Evolutionary conservation across 768 basidiomycete genomes (phyloP).

Genomic region (Russula earlei): DNA sequence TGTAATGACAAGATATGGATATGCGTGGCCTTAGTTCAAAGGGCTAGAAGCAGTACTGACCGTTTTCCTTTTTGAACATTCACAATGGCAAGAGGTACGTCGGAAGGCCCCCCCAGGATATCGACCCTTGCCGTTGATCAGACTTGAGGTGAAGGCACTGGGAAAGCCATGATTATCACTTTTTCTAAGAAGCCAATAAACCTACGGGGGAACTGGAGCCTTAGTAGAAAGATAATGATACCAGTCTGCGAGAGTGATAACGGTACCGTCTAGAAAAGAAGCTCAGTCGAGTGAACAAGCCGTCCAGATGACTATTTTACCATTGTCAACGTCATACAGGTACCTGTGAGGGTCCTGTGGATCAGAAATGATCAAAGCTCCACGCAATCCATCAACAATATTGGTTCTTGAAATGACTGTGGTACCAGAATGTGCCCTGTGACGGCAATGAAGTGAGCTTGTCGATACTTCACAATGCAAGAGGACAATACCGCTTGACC

Average conservation of each 20-base stretch:
- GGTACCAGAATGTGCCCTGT: constrained; percentile 26
- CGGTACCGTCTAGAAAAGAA: constrained; percentile 27
- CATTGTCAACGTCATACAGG: constrained; percentile 35
- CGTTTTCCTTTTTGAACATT: constrained; percentile 30
- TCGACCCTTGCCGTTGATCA: constrained; percentile 48
- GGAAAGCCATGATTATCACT: background rate
- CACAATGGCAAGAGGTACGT: constrained; percentile 35
- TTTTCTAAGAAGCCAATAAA: background rate
- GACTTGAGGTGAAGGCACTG: constrained; percentile 30
- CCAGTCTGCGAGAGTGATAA: constrained; percentile 47
- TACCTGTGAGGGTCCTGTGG: constrained; percentile 30
- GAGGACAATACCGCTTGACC: constrained; percentile 7
- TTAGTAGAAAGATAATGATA: constrained; percentile 31
- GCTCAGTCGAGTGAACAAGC: background rate
- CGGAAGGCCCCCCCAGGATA: constrained; percentile 32
- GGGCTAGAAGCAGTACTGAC: background rate
- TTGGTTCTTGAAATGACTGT: constrained; percentile 22
- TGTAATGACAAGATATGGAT: constrained; percentile 2
- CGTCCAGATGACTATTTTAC: constrained; percentile 7
- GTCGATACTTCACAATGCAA: background rate
- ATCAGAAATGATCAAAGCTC: constrained; percentile 32
- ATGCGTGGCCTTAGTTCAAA: background rate
- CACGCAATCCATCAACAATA: constrained; percentile 34
- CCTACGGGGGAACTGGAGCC: constrained; percentile 17
- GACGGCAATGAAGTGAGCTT: background rate